Evolutionary conservation across 805 yeast species (phyloP).

Genomic region (Brettanomyces custersianus): DNA sequence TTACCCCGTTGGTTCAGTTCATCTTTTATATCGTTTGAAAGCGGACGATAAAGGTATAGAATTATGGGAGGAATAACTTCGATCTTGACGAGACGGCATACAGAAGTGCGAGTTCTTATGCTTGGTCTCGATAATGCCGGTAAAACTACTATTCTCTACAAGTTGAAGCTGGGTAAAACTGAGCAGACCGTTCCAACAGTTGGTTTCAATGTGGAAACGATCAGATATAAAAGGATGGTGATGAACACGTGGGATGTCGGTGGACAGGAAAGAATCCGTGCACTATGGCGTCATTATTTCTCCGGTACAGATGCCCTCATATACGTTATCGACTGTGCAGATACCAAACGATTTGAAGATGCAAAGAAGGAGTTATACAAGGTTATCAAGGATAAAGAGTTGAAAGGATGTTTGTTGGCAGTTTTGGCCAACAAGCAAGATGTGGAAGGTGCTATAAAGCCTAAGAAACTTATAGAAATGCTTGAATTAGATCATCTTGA

Average conservation of each 20-base stretch:
- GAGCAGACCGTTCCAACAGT: constrained; percentile 84
- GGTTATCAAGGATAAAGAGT: constrained; percentile 75
- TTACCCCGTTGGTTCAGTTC: no score
- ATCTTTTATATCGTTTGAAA: no score
- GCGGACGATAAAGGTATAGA: no score
- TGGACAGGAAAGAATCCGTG: constrained; percentile 88
- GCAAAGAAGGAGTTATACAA: constrained; percentile 70
- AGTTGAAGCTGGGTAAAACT: constrained; percentile 68
- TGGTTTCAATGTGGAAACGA: constrained; percentile 78
- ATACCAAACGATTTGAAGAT: constrained; percentile 61
- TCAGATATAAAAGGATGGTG: constrained; percentile 34
- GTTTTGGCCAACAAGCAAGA: constrained; percentile 90
- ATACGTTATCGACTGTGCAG: constrained; percentile 82
- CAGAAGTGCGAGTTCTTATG: constrained; percentile 83
- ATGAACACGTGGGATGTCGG: constrained; percentile 83
- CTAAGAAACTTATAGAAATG: constrained; percentile 69
- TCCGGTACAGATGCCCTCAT: constrained; percentile 89
- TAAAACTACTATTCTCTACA: constrained; percentile 85
- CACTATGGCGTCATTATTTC: constrained; percentile 92
- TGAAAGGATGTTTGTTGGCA: constrained; percentile 67
- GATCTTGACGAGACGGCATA: constrained; percentile 18
- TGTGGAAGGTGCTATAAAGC: constrained; percentile 59
- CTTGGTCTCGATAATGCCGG: constrained; percentile 97
- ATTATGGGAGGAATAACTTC: no score
- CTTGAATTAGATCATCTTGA: constrained; percentile 53